Base-by-base conservation (phyloP, 2,329 filamentous ascomycete species). In the Stagonosporopsis chrysanthemi region DNA sequence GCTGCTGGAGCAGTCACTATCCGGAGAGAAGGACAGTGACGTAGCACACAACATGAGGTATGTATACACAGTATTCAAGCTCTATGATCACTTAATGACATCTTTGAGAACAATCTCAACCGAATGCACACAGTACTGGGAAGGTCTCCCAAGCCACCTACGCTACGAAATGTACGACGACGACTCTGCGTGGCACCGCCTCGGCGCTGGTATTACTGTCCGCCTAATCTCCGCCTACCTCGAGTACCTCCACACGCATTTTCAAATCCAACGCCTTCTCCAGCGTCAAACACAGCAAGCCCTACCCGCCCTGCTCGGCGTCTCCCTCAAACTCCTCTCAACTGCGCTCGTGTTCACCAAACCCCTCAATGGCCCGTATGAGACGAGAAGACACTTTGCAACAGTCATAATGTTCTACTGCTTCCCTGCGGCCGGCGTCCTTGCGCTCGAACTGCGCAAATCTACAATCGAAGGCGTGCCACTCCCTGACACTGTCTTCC, bases 351-450 rank as follows among this genome's bases (percentile, higher is more conserved):
- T 72, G 7, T 68, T 71, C 39, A 73, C 70, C 23, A 75, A 74
- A 41, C 71, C 68, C 4, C 61, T 70, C n/a, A 71, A 70, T 14
- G 64, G 69, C 23, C 57, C 61, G 1, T 73, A 75, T 58, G 62
- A 66, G 44, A 68, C 68, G 4, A 63, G 70, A 41, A 60, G 73
- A 4, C 72, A 75, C 49, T 73, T 73, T 24, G 68, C 73, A 1
- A 71, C 70, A 0, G 63, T 74, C 38, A 71, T 74, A 0, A 63
- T 75, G n/a, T 75, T 74, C 49, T 74, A 71, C 57, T 75, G 72
- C 50, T 68, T 73, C 40, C 73, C 73, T n/a, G 68, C 70, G 26
- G 72, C 73, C 8, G 73, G 73, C 15, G 65, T 75, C 4, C 61
- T 76, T 0, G 73, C 73, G 1, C 64, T 75, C 6, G 73, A 76